Conservation (phyloP, 768 basidiomycete species). For the Pulveroboletus frians region DNA sequence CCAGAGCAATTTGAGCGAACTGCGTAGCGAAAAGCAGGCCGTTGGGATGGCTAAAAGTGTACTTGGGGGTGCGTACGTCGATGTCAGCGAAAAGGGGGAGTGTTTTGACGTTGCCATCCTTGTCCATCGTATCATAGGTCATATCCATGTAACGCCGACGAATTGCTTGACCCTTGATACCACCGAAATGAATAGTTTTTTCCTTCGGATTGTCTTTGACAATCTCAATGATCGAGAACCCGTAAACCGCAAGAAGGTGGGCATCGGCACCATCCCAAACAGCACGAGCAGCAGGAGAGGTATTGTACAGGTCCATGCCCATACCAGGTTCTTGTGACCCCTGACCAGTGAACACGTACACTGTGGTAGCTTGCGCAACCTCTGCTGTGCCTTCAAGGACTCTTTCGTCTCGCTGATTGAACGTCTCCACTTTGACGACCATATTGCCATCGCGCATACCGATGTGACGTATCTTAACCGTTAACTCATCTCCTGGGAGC, state of each 20-base stretch:
- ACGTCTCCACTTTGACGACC: constrained; percentile 82
- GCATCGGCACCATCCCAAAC: constrained; percentile 97
- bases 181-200: constrained; percentile 98
- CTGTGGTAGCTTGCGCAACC: constrained; percentile 86
- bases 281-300: constrained; percentile 87
- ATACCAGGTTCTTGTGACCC: constrained; percentile 97
- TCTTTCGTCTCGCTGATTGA: constrained; percentile 82
- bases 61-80: constrained; percentile 87
- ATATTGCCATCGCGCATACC: constrained; percentile 93
- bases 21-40: constrained; percentile 97
- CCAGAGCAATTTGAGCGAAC: constrained; percentile 97
- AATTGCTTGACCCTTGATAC: constrained; percentile 97
- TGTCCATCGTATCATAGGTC: constrained; percentile 96
- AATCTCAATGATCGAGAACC: constrained; percentile 98
- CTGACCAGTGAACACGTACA: constrained; percentile 97
- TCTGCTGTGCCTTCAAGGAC: constrained; percentile 91
- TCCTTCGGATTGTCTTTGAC: constrained; percentile 98
- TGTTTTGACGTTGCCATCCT: constrained; percentile 92
- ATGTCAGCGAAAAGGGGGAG: constrained; percentile 96
- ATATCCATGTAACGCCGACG: constrained; percentile 99
- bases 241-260: constrained; percentile 90
- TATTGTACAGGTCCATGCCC: constrained; percentile 98
- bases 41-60: constrained; percentile 96
- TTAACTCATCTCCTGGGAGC: constrained; percentile 81
- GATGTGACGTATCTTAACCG: constrained; percentile 81